Conservation (phyloP, 2,329 filamentous ascomycete species). For the Trichophyton verrucosum region DNA sequence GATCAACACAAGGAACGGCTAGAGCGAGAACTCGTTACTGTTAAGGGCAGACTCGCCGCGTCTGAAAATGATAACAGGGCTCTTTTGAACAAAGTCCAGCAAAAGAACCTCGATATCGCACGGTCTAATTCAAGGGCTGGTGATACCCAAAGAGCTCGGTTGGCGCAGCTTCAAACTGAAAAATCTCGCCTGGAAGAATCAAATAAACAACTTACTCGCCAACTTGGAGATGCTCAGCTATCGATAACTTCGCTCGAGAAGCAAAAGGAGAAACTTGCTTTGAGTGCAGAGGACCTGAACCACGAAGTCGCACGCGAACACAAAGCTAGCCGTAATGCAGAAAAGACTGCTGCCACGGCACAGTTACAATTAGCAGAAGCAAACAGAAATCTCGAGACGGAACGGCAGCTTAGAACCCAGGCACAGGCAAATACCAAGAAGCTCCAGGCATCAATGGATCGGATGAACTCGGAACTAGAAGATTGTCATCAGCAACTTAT, state of each 20-base stretch:
- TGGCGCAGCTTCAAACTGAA: constrained; percentile 65
- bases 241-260: constrained; percentile 77
- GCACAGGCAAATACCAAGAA: constrained; percentile 75
- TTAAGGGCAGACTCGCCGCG: constrained; percentile 76
- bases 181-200: constrained; percentile 75
- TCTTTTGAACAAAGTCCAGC: constrained; percentile 91
- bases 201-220: constrained; percentile 64
- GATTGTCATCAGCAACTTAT: constrained; percentile 71
- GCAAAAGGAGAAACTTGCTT: constrained; percentile 80
- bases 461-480: constrained; percentile 65
- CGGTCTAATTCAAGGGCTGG: constrained; percentile 74
- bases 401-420: constrained; percentile 71
- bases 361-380: constrained; percentile 76
- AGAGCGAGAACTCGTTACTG: constrained; percentile 78
- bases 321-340: constrained; percentile 77
- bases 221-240: constrained; percentile 75
- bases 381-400: constrained; percentile 80
- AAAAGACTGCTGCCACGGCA: constrained; percentile 70
- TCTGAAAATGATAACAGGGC: constrained; percentile 95
- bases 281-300: constrained; percentile 81
- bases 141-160: constrained; percentile 67
- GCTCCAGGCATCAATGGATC: constrained; percentile 65
- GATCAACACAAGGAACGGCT: constrained; percentile 90
- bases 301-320: constrained; percentile 85
- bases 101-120: constrained; percentile 93